phyloP scores from a whole-genome alignment of 129 eudicot species.

The Scalesia atractyloides region DNA sequence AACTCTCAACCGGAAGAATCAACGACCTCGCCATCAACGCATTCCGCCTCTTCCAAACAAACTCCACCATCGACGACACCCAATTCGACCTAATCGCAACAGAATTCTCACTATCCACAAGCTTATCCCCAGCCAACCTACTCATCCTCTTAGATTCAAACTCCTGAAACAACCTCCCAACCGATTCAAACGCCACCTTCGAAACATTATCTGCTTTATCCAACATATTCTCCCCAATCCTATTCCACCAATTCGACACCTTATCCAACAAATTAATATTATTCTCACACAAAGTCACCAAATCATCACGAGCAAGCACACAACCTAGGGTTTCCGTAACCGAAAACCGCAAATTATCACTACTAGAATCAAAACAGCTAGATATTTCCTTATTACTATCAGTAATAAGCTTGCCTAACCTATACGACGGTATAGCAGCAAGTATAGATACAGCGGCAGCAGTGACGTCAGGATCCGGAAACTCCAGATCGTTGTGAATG shows the following conservation, averaged over 20 bases:
- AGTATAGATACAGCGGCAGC: slow-evolving; percentile 95
- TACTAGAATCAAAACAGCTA: slow-evolving; percentile 71
- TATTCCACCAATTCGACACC: slow-evolving; percentile 85
- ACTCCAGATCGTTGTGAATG: slow-evolving; percentile 71
- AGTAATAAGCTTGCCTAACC: slow-evolving; percentile 64
- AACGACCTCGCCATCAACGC: slow-evolving; percentile 77
- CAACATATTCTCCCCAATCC: slow-evolving; percentile 88
- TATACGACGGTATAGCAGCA: slow-evolving; percentile 83
- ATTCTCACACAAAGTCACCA: slow-evolving; percentile 84
- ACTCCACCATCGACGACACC: slow-evolving; percentile 89
- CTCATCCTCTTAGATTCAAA: slow-evolving; percentile 91
- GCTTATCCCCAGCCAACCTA: slow-evolving; percentile 91
- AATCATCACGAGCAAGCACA: slow-evolving; percentile 84
- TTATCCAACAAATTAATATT: slow-evolving; percentile 76
- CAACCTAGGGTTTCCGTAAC: slow-evolving; percentile 91
- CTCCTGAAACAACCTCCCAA: slow-evolving; percentile 95
- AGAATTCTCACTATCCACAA: slow-evolving; percentile 91
- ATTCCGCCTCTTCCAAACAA: slow-evolving; percentile 78
- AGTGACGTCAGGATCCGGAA: slow-evolving; percentile 95
- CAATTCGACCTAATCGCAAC: slow-evolving; percentile 94
- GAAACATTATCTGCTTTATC: slow-evolving; percentile 78
- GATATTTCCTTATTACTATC: slow-evolving; percentile 70
- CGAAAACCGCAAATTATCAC: slow-evolving; percentile 78
- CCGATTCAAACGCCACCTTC: slow-evolving; percentile 85
- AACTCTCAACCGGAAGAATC: slow-evolving; percentile 84